A percentile compares a stretch with the other conserved stretches of the same genome.
Conservation (phyloP, 371 early-diverging fungal species). For the Apophysomyces variabilis region DNA sequence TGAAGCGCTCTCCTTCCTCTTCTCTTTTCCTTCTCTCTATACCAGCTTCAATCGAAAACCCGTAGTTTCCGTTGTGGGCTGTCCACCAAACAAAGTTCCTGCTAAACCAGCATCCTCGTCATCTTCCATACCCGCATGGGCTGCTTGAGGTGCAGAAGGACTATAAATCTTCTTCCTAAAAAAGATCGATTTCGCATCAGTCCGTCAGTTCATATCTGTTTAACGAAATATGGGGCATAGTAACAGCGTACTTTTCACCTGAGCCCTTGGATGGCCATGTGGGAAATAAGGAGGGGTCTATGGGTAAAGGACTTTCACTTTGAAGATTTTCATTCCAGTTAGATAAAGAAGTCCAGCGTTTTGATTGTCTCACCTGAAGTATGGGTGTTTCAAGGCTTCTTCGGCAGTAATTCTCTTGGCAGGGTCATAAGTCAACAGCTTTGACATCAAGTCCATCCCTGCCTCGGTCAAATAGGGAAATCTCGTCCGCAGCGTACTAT, state of each 20-base stretch:
- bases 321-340: neutral
- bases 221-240: neutral
- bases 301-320: slow-evolving; percentile 86
- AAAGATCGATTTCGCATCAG: neutral
- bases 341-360: slow-evolving; percentile 6
- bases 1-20: neutral
- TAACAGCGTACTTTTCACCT: slow-evolving; percentile 60
- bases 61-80: slow-evolving; percentile 50
- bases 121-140: slow-evolving; percentile 56
- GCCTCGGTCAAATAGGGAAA: slow-evolving; percentile 77
- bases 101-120: slow-evolving; percentile 44
- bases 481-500: slow-evolving; percentile 60
- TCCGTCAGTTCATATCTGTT: too few relatives aligned
- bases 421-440: slow-evolving; percentile 91
- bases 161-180: slow-evolving; percentile 52
- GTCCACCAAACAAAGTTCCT: slow-evolving; percentile 57
- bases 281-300: slow-evolving; percentile 93
- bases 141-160: slow-evolving; percentile 71
- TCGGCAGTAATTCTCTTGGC: slow-evolving; percentile 84
- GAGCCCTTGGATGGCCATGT: slow-evolving; percentile 92
- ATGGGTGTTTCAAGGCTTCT: slow-evolving; percentile 83
- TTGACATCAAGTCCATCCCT: slow-evolving; percentile 80
- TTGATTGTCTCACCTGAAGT: slow-evolving; percentile 67
- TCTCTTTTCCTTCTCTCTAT: slow-evolving; percentile 15
- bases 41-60: slow-evolving; percentile 60